Percentiles rank a stretch among this genome's conserved stretches.
Evolutionary conservation across 2,329 filamentous ascomycete genomes (phyloP).

Genomic region (Teratosphaeria viscida): DNA sequence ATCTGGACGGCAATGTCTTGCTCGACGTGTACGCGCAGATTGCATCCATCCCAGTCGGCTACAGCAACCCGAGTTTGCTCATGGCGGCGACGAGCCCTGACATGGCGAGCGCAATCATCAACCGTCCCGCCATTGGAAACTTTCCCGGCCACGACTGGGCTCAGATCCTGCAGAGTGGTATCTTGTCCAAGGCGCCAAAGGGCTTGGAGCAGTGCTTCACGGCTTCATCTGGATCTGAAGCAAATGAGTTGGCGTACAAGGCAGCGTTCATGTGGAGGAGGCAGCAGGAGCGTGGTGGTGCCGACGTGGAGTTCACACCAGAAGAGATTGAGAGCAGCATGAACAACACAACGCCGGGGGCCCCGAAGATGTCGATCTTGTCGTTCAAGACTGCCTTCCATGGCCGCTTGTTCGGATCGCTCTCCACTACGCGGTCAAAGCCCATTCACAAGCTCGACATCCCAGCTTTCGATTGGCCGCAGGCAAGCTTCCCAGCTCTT

Average conservation of each 20-base stretch:
- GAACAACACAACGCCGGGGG: slow-evolving; percentile 70
- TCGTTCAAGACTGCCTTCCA: slow-evolving; percentile 86
- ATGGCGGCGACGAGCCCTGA: slow-evolving; percentile 62
- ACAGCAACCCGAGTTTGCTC: slow-evolving; percentile 74
- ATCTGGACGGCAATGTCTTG: slow-evolving; percentile 60
- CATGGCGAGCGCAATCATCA: slow-evolving; percentile 73
- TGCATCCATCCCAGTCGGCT: slow-evolving; percentile 82
- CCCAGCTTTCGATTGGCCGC: slow-evolving; percentile 89
- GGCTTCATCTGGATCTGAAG: slow-evolving; percentile 77
- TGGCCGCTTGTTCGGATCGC: slow-evolving; percentile 75
- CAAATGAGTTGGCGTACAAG: slow-evolving; percentile 92
- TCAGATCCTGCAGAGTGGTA: slow-evolving; percentile 64
- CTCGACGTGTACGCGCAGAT: slow-evolving; percentile 86
- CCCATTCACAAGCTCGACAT: slow-evolving; percentile 93
- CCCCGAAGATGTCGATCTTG: slow-evolving; percentile 71
- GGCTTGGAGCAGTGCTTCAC: slow-evolving; percentile 86
- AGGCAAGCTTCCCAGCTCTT: slow-evolving; percentile 72
- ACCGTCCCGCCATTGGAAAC: slow-evolving; percentile 81
- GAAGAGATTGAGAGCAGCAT: slow-evolving; percentile 67
- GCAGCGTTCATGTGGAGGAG: slow-evolving; percentile 90
- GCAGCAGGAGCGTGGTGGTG: slow-evolving; percentile 68
- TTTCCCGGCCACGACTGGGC: slow-evolving; percentile 83
- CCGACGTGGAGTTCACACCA: slow-evolving; percentile 65
- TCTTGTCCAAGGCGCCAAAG: slow-evolving; percentile 72
- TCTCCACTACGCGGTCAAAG: slow-evolving; percentile 86